Percentiles rank a stretch among this genome's conserved stretches.
Evolutionary conservation across 2,329 filamentous ascomycete species (phyloP).

Genomic region (Stagonosporopsis chrysanthemi): DNA sequence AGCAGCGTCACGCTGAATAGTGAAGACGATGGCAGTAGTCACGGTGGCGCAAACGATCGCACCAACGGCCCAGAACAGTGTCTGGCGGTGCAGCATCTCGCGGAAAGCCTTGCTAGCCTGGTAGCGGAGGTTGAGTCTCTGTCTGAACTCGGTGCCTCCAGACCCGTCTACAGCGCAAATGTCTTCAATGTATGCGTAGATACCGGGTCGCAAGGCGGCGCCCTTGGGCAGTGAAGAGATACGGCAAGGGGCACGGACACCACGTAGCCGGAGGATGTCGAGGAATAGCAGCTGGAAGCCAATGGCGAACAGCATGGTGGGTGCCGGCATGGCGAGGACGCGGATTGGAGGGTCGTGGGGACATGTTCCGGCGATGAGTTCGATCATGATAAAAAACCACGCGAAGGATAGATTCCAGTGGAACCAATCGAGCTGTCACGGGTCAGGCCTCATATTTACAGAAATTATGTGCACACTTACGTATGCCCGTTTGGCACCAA

Average conservation of each 20-base stretch:
- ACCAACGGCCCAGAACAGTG: constrained; percentile 61
- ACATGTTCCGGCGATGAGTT: constrained; percentile 61
- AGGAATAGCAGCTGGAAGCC: constrained; percentile 60
- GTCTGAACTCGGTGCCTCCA: constrained; percentile 61
- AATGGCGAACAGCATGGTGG: constrained; percentile 61
- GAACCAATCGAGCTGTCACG: constrained; percentile 60
- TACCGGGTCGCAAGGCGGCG: constrained; percentile 60
- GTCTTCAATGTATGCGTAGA: constrained; percentile 64
- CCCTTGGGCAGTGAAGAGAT: constrained; percentile 62
- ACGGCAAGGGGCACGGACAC: constrained; percentile 57
- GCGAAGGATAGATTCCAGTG: constrained; percentile 64
- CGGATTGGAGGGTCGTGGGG: constrained; percentile 59
- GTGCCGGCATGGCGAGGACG: constrained; percentile 61
- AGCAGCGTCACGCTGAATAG: constrained; percentile 55
- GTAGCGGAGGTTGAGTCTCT: constrained; percentile 60
- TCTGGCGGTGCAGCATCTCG: constrained; percentile 60
- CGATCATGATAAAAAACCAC: constrained; percentile 65
- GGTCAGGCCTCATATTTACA: background rate
- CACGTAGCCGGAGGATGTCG: constrained; percentile 56
- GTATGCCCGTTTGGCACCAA: constrained; percentile 55
- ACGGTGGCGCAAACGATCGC: constrained; percentile 51
- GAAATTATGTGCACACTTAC: constrained; percentile 26
- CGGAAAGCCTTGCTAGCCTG: constrained; percentile 62
- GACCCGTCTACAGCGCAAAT: constrained; percentile 62
- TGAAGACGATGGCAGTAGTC: constrained; percentile 57